Percentiles rank a stretch among this genome's conserved stretches.
Conservation (phyloP, 2,329 filamentous ascomycete species). For the Helotiales sp. region DNA sequence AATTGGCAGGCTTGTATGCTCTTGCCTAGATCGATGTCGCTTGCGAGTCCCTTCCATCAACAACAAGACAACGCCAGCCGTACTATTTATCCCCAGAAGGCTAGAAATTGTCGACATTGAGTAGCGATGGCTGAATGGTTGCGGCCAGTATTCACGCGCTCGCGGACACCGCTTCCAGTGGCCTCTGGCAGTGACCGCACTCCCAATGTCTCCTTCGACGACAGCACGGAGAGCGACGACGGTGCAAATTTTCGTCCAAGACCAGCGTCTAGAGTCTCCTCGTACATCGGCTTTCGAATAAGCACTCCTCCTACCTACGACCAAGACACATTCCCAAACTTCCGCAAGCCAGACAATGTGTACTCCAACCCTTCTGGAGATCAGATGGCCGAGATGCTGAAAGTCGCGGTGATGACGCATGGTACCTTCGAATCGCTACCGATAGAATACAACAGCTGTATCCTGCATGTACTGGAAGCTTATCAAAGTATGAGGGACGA, state of each 20-base stretch:
- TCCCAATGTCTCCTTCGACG: constrained; percentile 15
- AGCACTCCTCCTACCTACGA: constrained; percentile 13
- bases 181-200: constrained; percentile 8
- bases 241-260: constrained; percentile 13
- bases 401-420: constrained; percentile 36
- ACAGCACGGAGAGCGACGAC: constrained; percentile 20
- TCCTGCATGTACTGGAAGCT: constrained; percentile 34
- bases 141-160: constrained; percentile 29
- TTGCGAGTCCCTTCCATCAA: not conserved
- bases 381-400: constrained; percentile 34
- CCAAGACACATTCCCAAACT: constrained; percentile 22
- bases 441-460: constrained; percentile 33
- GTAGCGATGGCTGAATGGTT: constrained; percentile 31
- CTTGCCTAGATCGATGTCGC: not conserved
- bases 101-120: not conserved
- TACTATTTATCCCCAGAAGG: not conserved
- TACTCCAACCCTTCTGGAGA: constrained; percentile 33
- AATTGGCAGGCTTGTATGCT: not conserved
- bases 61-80: not conserved
- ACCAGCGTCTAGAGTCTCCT: constrained; percentile 28
- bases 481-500: constrained; percentile 29
- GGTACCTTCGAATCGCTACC: constrained; percentile 28
- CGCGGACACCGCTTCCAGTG: constrained; percentile 20
- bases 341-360: constrained; percentile 26
- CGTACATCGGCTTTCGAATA: constrained; percentile 25